phyloP scores from a whole-genome alignment of 2,329 filamentous ascomycete species.

The Colletotrichum sp. region DNA sequence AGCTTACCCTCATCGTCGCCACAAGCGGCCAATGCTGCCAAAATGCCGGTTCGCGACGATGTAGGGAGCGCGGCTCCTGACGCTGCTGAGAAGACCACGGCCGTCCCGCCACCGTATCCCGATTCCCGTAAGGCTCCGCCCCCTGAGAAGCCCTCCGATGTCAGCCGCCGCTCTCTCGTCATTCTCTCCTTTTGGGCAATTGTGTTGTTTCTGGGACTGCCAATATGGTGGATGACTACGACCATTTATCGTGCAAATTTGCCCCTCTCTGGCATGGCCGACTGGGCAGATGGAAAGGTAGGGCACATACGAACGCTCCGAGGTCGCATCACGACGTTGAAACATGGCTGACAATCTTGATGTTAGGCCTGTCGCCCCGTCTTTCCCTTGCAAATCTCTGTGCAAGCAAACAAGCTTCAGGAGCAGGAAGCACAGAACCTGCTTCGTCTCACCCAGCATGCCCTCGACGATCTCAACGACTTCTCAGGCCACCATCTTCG shows the following conservation, averaged over 20 bases:
- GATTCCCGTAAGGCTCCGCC: slow-evolving; percentile 62
- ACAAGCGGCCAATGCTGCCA: slow-evolving; percentile 2
- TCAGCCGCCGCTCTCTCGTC: slow-evolving; percentile 73
- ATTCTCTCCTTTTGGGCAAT: slow-evolving; percentile 92
- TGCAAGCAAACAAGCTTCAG: slow-evolving; percentile 72
- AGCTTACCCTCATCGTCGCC: neutral
- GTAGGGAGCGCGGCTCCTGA: neutral
- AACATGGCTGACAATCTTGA: neutral
- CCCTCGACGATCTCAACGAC: slow-evolving; percentile 85
- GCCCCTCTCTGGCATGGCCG: slow-evolving; percentile 84
- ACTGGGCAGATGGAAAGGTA: slow-evolving; percentile 91
- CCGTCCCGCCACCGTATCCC: neutral
- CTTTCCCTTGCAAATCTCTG: slow-evolving; percentile 82
- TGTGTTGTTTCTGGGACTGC: slow-evolving; percentile 81
- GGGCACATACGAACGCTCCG: slow-evolving; percentile 18
- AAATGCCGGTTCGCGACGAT: slow-evolving; percentile 2
- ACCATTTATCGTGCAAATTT: slow-evolving; percentile 87
- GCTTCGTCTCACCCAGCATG: slow-evolving; percentile 81
- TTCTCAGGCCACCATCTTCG: slow-evolving; percentile 85
- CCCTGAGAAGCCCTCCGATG: slow-evolving; percentile 74
- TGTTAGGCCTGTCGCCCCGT: slow-evolving; percentile 82
- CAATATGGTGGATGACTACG: slow-evolving; percentile 96
- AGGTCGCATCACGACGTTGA: neutral
- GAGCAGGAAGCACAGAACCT: slow-evolving; percentile 74
- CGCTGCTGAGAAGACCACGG: neutral